These are phyloP conservation scores for Candida broadrunensis DNA, from an alignment of 805 yeast genomes.

Conservation along the genomic window DNA sequence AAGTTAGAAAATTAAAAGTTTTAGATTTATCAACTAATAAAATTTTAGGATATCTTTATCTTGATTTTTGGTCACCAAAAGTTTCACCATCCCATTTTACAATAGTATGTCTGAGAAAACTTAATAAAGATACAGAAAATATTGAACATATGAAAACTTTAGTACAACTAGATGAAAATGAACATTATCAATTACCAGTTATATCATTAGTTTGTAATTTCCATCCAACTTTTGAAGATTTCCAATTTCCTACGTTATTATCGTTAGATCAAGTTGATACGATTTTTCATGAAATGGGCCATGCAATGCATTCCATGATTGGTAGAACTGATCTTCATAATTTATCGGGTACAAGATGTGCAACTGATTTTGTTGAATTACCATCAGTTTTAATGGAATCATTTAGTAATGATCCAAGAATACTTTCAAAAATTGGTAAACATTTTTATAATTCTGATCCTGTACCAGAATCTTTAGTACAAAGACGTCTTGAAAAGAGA, in stretches of 20 bases:
- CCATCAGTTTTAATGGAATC: conserved; percentile 97
- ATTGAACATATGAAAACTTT: conserved; percentile 16
- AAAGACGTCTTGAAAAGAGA: conserved; percentile 49
- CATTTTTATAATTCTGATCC: conserved; percentile 68
- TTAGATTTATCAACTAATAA: conserved; percentile 50
- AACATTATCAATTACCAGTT: conserved; percentile 77
- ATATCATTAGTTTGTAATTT: conserved; percentile 89
- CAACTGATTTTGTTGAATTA: conserved; percentile 93
- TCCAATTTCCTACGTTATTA: conserved; percentile 52
- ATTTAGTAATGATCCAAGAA: conserved; percentile 80
- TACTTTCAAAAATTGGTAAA: conserved; percentile 66
- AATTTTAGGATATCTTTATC: conserved; percentile 76
- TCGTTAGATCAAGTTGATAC: conserved; percentile 85
- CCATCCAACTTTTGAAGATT: too few species aligned
- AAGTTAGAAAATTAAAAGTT: conserved; percentile 80
- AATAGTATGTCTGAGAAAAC: conserved; percentile 85
- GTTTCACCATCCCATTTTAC: conserved; percentile 95
- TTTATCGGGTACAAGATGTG: conserved; percentile 91
- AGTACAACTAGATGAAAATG: conserved; percentile 41
- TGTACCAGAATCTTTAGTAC: conserved; percentile 49
- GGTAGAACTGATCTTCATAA: conserved; percentile 90
- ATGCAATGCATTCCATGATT: conserved; percentile 96
- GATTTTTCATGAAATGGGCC: conserved; percentile 97
- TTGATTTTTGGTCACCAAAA: conserved; percentile 79
- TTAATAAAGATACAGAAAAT: conserved; percentile 47